Percentiles rank a stretch among this genome's conserved stretches.
These are phyloP conservation scores for Melanomma pulvis-pyrius DNA, from an alignment of 495 filamentous ascomycete genomes.

Conservation along the genomic window DNA sequence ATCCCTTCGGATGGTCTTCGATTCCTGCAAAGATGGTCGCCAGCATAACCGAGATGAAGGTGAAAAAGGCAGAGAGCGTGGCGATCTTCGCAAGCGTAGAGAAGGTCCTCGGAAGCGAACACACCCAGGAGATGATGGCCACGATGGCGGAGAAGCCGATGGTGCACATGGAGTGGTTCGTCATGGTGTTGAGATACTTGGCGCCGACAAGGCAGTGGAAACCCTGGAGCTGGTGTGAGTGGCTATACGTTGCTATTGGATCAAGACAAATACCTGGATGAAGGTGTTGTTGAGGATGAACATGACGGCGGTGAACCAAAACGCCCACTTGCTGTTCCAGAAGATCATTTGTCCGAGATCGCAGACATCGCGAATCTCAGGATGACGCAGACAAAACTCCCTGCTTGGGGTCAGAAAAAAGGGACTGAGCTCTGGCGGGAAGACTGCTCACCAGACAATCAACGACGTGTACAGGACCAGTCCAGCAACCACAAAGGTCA, in stretches of 20 bases:
- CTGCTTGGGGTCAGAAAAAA: conserved; percentile 42
- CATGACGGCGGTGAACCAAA: conserved; percentile 84
- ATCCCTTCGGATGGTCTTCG: conserved; percentile 64
- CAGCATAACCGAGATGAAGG: conserved; percentile 80
- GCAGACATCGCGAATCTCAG: conserved; percentile 85
- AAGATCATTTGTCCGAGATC: conserved; percentile 90
- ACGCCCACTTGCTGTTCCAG: conserved; percentile 75
- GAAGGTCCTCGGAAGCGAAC: conserved; percentile 82
- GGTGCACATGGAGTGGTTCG: conserved; percentile 64
- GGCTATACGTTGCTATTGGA: background rate
- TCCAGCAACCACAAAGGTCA: conserved; percentile 74
- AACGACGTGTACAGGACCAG: conserved; percentile 85
- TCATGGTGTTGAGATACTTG: conserved; percentile 85
- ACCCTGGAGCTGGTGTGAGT: conserved; percentile 48
- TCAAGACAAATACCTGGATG: conserved; percentile 59
- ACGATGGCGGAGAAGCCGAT: conserved; percentile 73
- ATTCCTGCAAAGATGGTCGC: conserved; percentile 77
- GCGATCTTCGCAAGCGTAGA: conserved; percentile 73
- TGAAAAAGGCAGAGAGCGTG: conserved; percentile 76
- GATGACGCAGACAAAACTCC: conserved; percentile 85
- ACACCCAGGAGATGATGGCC: conserved; percentile 69
- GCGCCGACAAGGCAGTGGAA: conserved; percentile 79
- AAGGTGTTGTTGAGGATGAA: conserved; percentile 92
- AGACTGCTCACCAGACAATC: conserved; percentile 64
- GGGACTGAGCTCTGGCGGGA: background rate